Evolutionary conservation across 805 yeast genomes (phyloP).

Genomic region (Candida boleticola): DNA sequence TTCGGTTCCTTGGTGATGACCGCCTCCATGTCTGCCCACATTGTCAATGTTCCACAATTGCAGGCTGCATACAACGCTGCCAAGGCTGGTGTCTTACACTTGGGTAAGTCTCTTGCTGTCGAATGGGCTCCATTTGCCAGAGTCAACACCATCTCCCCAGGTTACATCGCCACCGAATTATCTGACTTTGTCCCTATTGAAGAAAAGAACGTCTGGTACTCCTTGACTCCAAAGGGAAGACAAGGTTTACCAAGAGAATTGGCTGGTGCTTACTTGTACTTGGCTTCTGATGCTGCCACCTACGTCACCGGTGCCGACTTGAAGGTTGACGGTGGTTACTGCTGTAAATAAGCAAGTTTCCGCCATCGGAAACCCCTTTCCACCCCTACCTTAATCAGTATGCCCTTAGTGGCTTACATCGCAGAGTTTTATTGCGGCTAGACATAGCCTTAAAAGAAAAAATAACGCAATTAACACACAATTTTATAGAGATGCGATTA

Average conservation of each 20-base stretch:
- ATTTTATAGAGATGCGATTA: too few species aligned
- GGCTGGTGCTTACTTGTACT: slow-evolving; percentile 74
- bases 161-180: slow-evolving; percentile 77
- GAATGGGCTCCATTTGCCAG: slow-evolving; percentile 89
- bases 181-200: slow-evolving; percentile 39
- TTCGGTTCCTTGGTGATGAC: slow-evolving; percentile 79
- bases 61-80: slow-evolving; percentile 87
- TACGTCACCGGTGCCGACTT: slow-evolving; percentile 80
- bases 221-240: slow-evolving; percentile 67
- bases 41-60: slow-evolving; percentile 81
- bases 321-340: slow-evolving; percentile 77
- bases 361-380: too few species aligned
- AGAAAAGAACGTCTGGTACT: slow-evolving; percentile 38
- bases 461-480: too few species aligned
- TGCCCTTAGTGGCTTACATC: too few species aligned
- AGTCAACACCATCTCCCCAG: slow-evolving; percentile 79
- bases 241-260: slow-evolving; percentile 72
- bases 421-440: too few species aligned
- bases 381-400: too few species aligned
- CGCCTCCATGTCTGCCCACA: slow-evolving; percentile 87
- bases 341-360: slow-evolving; percentile 19
- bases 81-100: slow-evolving; percentile 79
- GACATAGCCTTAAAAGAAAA: too few species aligned
- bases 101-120: slow-evolving; percentile 74
- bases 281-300: slow-evolving; percentile 78